Base-by-base conservation (phyloP, 23 red algal species). In the Agarophyton chilense region DNA sequence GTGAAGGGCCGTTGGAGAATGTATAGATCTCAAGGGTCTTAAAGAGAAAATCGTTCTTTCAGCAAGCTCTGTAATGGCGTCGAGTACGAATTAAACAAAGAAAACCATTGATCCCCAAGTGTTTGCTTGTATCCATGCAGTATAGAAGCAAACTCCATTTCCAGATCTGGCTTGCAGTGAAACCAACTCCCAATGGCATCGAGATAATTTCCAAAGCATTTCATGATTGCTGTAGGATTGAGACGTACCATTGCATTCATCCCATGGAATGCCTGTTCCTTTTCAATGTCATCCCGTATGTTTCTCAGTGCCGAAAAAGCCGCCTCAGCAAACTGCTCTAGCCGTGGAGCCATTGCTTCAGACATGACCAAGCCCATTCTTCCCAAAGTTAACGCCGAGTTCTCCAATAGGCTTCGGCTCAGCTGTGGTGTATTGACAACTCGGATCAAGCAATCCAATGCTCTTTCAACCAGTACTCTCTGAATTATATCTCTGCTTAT, bases 381-480 rank as follows among this genome's bases (percentile, higher is more conserved):
- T 14, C 94, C 84, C 42, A 96, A 73, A 43, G 94, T 87, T n/a
- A 96, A 62, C 1, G 94, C 94, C 4, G 83, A 74, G 68, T 90
- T 96, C 55, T 91, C 94, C 38, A 91, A 56, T 76, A 91, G 35
- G 79, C 63, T 84, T 52, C 55, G 52, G 50, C 80, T 77, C 35
- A 91, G 42, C 52, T 80, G 82, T 56, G 85, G 72, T 9, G 75
- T 57, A 62, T 84, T 82, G 45, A 96, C 80, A 43, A 84, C 62
- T 26, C 34, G 57, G 65, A 96, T 93, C 40, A 96, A 52, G 25
- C 65, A 52, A 51, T 90, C 83, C 10, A 93, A 55, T 29, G 80
- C 79, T 60, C 81, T 36, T 16, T 90, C 78, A 13, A 96, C 34
- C 21, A 81, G 67, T 72, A 86, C 24, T 36, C 67, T 76, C 31